Base-by-base conservation (phyloP, 2,329 filamentous ascomycete genomes). In the Helotiales sp. region DNA sequence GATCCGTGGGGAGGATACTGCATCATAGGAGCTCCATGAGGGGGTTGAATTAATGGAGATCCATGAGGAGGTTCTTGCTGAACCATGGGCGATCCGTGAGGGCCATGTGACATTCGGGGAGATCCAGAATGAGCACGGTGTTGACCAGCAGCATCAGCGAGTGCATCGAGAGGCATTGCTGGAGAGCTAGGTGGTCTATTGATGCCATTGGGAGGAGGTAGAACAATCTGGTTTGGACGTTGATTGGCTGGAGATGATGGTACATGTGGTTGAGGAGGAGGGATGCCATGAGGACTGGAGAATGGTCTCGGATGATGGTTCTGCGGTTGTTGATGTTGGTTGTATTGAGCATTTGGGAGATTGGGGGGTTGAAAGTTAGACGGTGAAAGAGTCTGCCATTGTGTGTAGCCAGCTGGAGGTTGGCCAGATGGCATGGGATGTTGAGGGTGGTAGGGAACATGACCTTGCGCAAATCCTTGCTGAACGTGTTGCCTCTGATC, bases 61-160 rank as follows among this genome's bases (percentile, higher is more conserved):
- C 57, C 57, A 8, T 24, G 47, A 45, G 32, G 55, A 50, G 17
- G 49, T 7, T 17, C n/a, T 26, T 47, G 58, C 13, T 63, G 61
- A 49, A 52, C 62, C 45, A 17, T 32, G 4, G 61, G 34, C 2
- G 61, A 45, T 47, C 40, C 34, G 17, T 55, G 49, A 63, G 50
- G 45, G 10, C 69, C 70, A 65, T 75, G 76, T 24, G 73, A 74
- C 45, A 71, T 65, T 58, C 70, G 68, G 20, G 74, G 73, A 52
- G 76, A 73, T 50, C 69, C 67, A 47, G 75, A 71, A 59, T 66
- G 55, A 45, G 74, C 68, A 57, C 76, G 75, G 63, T 77, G 76
- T 64, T 77, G 75, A 2, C 75, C 75, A 28, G 76, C 74, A 40
- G 72, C 62, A 68, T 78, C 75, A 8, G 76, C 73, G 54, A 77